Evolutionary conservation across 352 stramenopile species (phyloP).

Genomic region (Pythium biforme): DNA sequence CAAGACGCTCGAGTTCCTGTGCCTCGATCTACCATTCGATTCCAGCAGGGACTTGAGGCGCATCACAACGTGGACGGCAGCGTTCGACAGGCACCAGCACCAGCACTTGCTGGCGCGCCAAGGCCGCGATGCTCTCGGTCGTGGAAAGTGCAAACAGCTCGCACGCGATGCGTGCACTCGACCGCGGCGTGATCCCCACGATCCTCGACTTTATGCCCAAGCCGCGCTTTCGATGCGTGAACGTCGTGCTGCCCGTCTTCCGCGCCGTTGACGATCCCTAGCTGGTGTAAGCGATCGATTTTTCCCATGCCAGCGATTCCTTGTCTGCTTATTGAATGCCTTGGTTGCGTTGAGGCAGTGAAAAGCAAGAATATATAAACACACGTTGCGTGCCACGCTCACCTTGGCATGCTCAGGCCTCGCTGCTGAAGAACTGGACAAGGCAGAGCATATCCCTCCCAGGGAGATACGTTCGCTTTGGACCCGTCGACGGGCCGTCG

Average conservation of each 20-base stretch:
- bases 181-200: background rate
- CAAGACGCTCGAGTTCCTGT: background rate
- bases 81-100: background rate
- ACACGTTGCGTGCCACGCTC: too few species aligned
- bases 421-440: too few species aligned
- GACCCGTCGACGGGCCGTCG: too few species aligned
- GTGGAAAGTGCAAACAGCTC: background rate
- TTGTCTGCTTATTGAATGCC: too few species aligned
- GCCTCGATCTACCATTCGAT: background rate
- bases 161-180: background rate
- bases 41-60: background rate
- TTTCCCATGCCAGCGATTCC: too few species aligned
- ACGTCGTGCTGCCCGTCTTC: background rate
- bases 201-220: background rate
- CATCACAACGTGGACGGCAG: background rate
- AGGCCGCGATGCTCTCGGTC: conserved; percentile 1
- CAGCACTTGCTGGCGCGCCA: background rate
- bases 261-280: too few species aligned
- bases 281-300: too few species aligned
- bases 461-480: too few species aligned
- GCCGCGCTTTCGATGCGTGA: background rate
- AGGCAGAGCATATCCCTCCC: too few species aligned
- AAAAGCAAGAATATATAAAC: too few species aligned
- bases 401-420: too few species aligned
- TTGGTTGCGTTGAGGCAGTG: too few species aligned